phyloP scores from a whole-genome alignment of 257 asterid genomes.

The Paulownia fortunei region DNA sequence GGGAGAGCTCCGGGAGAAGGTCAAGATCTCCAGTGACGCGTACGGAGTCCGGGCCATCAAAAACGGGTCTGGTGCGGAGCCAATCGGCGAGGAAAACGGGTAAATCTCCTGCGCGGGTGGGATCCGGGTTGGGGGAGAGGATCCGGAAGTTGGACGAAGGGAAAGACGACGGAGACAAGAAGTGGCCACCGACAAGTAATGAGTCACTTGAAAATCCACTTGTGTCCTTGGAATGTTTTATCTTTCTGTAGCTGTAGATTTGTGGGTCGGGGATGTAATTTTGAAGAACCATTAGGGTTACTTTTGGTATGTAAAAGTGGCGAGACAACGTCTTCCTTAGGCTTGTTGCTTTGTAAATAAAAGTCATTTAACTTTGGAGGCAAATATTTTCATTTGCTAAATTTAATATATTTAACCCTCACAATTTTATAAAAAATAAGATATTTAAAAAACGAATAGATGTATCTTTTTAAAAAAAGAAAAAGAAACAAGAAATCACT shows the following conservation, averaged over 20 bases:
- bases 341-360: conserved; percentile 42
- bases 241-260: conserved; percentile 58
- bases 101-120: conserved; percentile 67
- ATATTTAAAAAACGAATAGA: too few relatives aligned
- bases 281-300: conserved; percentile 27
- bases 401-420: neutral
- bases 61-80: conserved; percentile 48
- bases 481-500: too few relatives aligned
- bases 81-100: conserved; percentile 57
- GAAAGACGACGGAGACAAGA: conserved; percentile 36
- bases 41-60: conserved; percentile 38
- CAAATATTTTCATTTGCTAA: conserved; percentile 10
- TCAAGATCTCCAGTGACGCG: conserved; percentile 72
- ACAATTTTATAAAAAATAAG: too few relatives aligned
- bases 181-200: conserved; percentile 57
- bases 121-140: conserved; percentile 56
- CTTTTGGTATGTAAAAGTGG: conserved; percentile 25
- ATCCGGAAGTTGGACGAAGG: conserved; percentile 46
- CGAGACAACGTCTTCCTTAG: neutral
- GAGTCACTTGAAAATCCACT: conserved; percentile 90
- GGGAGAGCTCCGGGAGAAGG: conserved; percentile 66
- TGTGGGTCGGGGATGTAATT: neutral
- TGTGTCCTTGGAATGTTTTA: conserved; percentile 94
- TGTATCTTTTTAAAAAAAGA: too few relatives aligned
- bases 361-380: conserved; percentile 39